Evolutionary conservation across 805 yeast species (phyloP).

Genomic region (Wickerhamomyces xylosicus): DNA sequence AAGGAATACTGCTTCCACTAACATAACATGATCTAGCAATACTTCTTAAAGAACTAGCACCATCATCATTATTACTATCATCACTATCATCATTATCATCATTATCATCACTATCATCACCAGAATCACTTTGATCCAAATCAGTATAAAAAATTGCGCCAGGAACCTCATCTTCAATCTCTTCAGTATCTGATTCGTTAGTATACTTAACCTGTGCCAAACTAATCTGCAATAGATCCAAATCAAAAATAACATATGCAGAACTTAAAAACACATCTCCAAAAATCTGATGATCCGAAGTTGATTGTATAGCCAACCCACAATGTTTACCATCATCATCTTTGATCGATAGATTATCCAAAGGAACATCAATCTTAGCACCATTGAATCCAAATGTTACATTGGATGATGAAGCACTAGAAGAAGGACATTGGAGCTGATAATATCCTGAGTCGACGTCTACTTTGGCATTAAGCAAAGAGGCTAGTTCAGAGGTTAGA

Average conservation of each 20-base stretch:
- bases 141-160: neutral
- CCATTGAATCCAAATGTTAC: constrained; percentile 43
- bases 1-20: no score
- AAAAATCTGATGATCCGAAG: constrained; percentile 27
- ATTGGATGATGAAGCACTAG: constrained; percentile 7
- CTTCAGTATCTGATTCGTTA: constrained; percentile 31
- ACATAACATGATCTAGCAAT: no score
- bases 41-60: no score
- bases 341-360: constrained; percentile 23
- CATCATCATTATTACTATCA: no score
- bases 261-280: constrained; percentile 46
- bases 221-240: constrained; percentile 32
- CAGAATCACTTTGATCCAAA: no score
- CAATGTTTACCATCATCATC: constrained; percentile 24
- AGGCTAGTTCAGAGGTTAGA: constrained; percentile 25
- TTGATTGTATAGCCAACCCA: constrained; percentile 30
- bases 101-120: no score
- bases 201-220: constrained; percentile 35
- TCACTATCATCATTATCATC: no score
- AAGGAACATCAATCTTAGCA: constrained; percentile 37
- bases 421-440: constrained; percentile 30
- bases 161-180: neutral
- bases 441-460: constrained; percentile 33
- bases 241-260: constrained; percentile 45
- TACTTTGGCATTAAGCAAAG: constrained; percentile 32